Percentiles rank a stretch among this genome's conserved stretches.
phyloP scores from a whole-genome alignment of 257 asterid species.

The Plantago major region DNA sequence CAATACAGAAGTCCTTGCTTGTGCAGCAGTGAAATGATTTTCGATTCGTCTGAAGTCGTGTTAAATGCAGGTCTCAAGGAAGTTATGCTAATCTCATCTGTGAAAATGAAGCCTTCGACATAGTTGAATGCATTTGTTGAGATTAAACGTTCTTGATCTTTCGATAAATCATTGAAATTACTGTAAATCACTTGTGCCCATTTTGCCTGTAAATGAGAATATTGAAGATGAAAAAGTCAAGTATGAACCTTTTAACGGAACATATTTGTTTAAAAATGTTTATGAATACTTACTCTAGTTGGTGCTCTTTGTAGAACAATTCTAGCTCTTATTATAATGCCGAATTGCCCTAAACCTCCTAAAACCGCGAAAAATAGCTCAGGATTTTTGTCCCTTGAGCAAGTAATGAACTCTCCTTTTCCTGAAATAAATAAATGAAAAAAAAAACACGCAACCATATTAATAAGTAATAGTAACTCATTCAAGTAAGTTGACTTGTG shows the following conservation, averaged over 20 bases:
- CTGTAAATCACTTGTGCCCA: conserved; percentile 47
- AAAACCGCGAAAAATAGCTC: conserved; percentile 48
- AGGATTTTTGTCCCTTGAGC: conserved; percentile 38
- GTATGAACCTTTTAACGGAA: too few relatives aligned
- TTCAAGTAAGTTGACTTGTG: too few relatives aligned
- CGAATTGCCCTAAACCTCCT: conserved; percentile 68
- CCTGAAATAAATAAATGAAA: conserved; percentile 23
- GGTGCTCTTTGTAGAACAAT: conserved; percentile 45
- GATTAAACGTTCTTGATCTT: conserved; percentile 48
- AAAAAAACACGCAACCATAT: too few relatives aligned
- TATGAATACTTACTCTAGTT: conserved; percentile 29
- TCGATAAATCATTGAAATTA: conserved; percentile 39
- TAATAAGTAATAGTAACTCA: too few relatives aligned
- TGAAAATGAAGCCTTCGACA: conserved; percentile 57
- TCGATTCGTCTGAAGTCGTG: conserved; percentile 37
- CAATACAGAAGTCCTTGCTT: conserved; percentile 41
- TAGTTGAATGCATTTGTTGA: conserved; percentile 37
- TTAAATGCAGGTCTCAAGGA: conserved; percentile 72
- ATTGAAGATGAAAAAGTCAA: too few relatives aligned
- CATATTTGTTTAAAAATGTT: too few relatives aligned
- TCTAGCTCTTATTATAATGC: conserved; percentile 56
- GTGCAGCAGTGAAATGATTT: conserved; percentile 29
- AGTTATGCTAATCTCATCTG: conserved; percentile 44
- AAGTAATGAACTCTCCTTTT: conserved; percentile 45
- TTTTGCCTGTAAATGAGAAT: conserved; percentile 30